Evolutionary conservation across 768 basidiomycete species (phyloP), one percentile per base, ranked within the genome.

Genomic region (Tylopilus subfusipes): DNA sequence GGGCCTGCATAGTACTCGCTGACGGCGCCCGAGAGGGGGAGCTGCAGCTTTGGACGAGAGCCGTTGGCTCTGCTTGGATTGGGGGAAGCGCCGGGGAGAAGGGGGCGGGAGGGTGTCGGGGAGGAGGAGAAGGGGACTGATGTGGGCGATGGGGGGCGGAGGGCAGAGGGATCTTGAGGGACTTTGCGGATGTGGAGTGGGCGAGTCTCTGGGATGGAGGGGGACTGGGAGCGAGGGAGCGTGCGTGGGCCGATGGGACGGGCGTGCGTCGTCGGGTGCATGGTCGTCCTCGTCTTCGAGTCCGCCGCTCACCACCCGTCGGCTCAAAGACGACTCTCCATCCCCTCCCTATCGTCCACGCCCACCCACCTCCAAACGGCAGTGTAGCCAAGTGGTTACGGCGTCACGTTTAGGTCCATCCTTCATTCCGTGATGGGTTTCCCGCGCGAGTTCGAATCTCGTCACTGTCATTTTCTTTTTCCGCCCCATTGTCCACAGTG

Each of bases 381-480:
- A 79, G 75, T 78, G 77, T 78, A 78, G 77, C 77, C 77, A 78
- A 78, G 77, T 78, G 77, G 77, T 78, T 78, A 78, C 76, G 77
- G 77, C 77, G 77, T 78, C 77, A 79, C 78, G 78, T 78, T 78
- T 78, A 78, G 77, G 77, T 70, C 50, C 39, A 38, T 39, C 48
- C 52, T 30, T 66, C 63, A 72, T 72, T 72, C 77, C 78, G 77
- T 78, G 77, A 78, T 78, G 77, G 77, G 77, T 77, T 76, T 76
- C 68, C 77, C 77, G 76, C 77, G 77, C 77, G 77, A 78, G 77
- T 78, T 78, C 77, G 77, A 78, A 79, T 79, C 77, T 78, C 77
- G 77, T 78, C 77, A 78, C 75, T 79, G 76, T 78, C 77, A 78
- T 22, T 30, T 16, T 48, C 4, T 61, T 62, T 62, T 51, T 56